A percentile compares a stretch with the other conserved stretches of the same genome.
Conservation (phyloP, 2,329 filamentous ascomycete genomes). For the Trichoderma sp. region DNA sequence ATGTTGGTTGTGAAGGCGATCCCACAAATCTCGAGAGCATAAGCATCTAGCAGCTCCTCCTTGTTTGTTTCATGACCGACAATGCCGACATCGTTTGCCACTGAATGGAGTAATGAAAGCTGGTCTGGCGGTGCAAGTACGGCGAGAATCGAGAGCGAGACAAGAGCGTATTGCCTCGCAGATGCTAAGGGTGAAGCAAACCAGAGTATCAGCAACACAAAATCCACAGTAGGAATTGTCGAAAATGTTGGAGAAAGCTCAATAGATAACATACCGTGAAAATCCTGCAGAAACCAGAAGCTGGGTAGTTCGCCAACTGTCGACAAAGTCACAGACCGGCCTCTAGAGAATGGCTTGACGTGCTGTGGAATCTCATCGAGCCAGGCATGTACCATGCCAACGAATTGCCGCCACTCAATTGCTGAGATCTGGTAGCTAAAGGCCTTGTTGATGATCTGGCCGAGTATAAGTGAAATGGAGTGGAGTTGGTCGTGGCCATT, state of each 20-base stretch:
- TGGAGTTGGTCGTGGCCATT: constrained; percentile 36
- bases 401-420: constrained; percentile 25
- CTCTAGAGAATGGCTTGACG: constrained; percentile 33
- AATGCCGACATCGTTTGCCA: neutral
- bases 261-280: constrained; percentile 37
- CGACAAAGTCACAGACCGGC: neutral
- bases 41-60: constrained; percentile 32
- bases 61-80: constrained; percentile 8
- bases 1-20: constrained; percentile 44
- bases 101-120: constrained; percentile 11
- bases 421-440: constrained; percentile 26
- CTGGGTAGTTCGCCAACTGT: constrained; percentile 31
- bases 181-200: constrained; percentile 39
- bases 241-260: neutral
- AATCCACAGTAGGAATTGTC: neutral
- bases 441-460: constrained; percentile 41
- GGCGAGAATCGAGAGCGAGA: constrained; percentile 34
- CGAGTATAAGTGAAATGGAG: constrained; percentile 41
- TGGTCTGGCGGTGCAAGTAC: constrained; percentile 19
- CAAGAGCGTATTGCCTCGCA: constrained; percentile 42
- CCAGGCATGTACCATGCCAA: constrained; percentile 32
- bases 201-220: neutral
- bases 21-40: constrained; percentile 41
- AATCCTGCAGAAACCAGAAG: constrained; percentile 41
- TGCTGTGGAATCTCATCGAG: constrained; percentile 29